Evolutionary conservation across 768 basidiomycete species (phyloP), one percentile per base, ranked within the genome.

Genomic region (Mycena pura): DNA sequence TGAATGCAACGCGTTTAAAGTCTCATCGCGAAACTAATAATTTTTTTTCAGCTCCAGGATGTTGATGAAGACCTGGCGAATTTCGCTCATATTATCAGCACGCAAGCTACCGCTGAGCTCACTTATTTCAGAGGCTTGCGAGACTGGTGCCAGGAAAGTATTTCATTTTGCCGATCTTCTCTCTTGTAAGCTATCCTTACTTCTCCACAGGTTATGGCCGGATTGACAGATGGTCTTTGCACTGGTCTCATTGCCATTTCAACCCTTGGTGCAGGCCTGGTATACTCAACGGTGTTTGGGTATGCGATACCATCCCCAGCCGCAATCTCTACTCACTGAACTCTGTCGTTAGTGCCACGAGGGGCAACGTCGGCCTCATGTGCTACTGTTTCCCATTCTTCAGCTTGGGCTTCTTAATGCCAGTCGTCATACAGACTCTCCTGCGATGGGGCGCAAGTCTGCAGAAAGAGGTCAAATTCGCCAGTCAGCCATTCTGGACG

Each of bases 321-420:
- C 24, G 25, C 34, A 14, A 15, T n/a, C 50, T 7, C 43, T 27
- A 6, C 22, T 46, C 11, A 36, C 39, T 15, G 7, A n/a, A 36
- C 49, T 44, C 43, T 29, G 13, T 17, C 22, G 48, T 45, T 47
- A 67, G 69, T 29, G 56, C 69, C 24, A 59, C 60, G 5, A 57
- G 71, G 50, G 68, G 71, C 41, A 48, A 71, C 50, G 52, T 70
- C 19, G 66, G 56, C 14, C 64, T 72, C 21, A 68, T 72, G 71
- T 69, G 64, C 50, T 71, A 69, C 53, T 65, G 60, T 19, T 72
- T 72, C 65, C 71, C 69, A 36, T 68, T 72, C 48, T 72, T 72
- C 57, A 63, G 56, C 48, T 57, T 56, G 14, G 71, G 71, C 25
- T 73, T 73, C 41, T 60, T 71, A 17, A 46, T 72, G 3, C 70